Base-by-base conservation (phyloP, 2,329 filamentous ascomycete species). In the Penicillium sp. region DNA sequence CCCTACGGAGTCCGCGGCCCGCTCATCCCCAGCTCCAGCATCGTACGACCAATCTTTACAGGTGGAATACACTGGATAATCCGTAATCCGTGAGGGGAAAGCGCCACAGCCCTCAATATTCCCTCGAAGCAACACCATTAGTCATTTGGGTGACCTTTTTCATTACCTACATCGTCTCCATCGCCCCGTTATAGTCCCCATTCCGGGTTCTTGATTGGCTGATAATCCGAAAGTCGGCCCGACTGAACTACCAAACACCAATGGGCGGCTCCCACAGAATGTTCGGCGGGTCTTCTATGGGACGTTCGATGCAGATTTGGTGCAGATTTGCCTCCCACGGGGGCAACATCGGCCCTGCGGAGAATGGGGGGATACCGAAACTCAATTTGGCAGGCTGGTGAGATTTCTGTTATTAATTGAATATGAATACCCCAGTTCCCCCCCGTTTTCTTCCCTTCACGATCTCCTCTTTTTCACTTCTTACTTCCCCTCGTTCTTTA, bases 201-300 rank as follows among this genome's bases (percentile, higher is more conserved):
- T 49, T 35, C 35, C 53, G 53, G 37, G n/a, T 1, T 1, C 2
- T 10, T 28, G 1, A 65, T 65, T 65, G 62, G 62, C 33, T 13
- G 2, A 40, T 35, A 28, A 38, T 47, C 59, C 62, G 62, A 60
- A 12, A 2, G n/a, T 65, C 62, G 59, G 62, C 47, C 58, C 54
- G 61, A 55, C 10, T 50, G 47, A 40, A 26, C 51, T 5, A 28
- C 28, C 9, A 3, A 4, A 1, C 28, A 7, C 58, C 53, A 60
- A 60, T 60, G 8, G 24, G 9, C 5, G 2, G 8, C 12, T n/a
- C 13, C 35, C 24, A 47, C 45, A 30, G 47, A 64, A 45, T 49
- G 22, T 62, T 65, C 63, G 58, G 65, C 57, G 65, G 63, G 57
- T 54, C 63, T 67, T 67, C 65, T 53, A 63, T 61, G 60, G 58